Conservation (phyloP, 129 eudicot genomes). For the Centrapalus pauciflorus region DNA sequence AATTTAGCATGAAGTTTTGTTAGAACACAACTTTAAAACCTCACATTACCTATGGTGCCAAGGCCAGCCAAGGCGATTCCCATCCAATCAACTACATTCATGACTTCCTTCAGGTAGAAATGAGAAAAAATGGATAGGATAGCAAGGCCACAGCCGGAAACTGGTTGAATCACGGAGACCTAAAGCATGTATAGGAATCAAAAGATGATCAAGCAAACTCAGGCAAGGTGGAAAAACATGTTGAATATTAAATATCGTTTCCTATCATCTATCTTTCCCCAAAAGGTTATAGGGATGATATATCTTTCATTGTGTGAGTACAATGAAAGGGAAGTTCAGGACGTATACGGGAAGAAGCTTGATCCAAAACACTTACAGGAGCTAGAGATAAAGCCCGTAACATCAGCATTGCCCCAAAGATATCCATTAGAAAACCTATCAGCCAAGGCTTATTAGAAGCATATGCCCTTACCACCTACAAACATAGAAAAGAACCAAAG, state of each 20-base stretch:
- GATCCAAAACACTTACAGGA: conserved; percentile 56
- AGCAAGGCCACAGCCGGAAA: conserved; percentile 97
- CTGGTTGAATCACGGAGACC: conserved; percentile 98
- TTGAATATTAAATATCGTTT: neutral
- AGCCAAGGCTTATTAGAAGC: conserved; percentile 82
- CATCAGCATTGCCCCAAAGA: conserved; percentile 91
- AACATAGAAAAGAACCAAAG: neutral
- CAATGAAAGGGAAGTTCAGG: conserved; percentile 12
- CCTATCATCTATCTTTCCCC: neutral
- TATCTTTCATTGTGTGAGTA: neutral
- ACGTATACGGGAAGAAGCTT: neutral
- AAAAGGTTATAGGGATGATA: conserved; percentile 1
- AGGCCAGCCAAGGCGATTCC: conserved; percentile 85
- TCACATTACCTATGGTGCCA: conserved; percentile 98
- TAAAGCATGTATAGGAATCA: conserved; percentile 19
- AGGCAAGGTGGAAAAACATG: neutral
- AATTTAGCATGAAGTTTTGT: neutral
- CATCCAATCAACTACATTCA: conserved; percentile 95
- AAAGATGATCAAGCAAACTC: neutral
- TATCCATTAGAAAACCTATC: conserved; percentile 83
- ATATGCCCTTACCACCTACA: conserved; percentile 87
- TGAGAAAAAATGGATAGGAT: conserved; percentile 91
- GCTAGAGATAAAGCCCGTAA: conserved; percentile 94
- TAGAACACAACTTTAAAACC: conserved; percentile 18
- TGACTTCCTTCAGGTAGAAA: conserved; percentile 87